These are phyloP conservation scores for Xylariales sp. DNA, from an alignment of 2,329 filamentous ascomycete genomes.

Conservation along the genomic window DNA sequence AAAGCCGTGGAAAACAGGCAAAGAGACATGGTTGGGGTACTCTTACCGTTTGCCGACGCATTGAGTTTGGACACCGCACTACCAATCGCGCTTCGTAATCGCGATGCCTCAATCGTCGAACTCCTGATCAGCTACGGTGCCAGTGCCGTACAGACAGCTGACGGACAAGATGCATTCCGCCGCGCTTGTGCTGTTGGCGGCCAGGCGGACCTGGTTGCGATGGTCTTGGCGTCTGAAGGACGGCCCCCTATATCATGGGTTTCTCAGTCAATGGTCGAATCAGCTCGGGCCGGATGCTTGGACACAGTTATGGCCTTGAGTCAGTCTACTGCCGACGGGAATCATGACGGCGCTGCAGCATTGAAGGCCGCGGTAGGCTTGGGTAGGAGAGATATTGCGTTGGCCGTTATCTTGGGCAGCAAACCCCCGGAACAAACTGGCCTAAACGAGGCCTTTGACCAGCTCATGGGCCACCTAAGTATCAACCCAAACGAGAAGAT, in stretches of 20 bases:
- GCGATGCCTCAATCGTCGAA: constrained; percentile 39
- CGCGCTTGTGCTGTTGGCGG: constrained; percentile 43
- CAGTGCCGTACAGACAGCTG: constrained; percentile 39
- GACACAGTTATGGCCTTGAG: constrained; percentile 47
- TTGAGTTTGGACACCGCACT: constrained; percentile 45
- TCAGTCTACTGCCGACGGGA: constrained; percentile 48
- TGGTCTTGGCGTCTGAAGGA: constrained; percentile 46
- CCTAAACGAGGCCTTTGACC: constrained; percentile 46
- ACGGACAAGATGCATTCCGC: constrained; percentile 50
- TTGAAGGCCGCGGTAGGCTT: constrained; percentile 44
- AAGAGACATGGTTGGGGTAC: constrained; percentile 47
- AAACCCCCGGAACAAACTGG: constrained; percentile 44
- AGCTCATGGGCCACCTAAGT: constrained; percentile 40
- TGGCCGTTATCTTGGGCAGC: constrained; percentile 50
- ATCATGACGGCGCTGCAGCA: constrained; percentile 46
- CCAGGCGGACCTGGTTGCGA: constrained; percentile 40
- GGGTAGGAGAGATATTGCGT: constrained; percentile 47
- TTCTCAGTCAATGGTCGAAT: constrained; percentile 49
- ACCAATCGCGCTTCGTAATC: constrained; percentile 41
- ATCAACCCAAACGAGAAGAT: constrained; percentile 46
- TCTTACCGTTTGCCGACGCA: constrained; percentile 49
- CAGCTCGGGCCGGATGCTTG: constrained; percentile 43
- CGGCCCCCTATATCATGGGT: constrained; percentile 37
- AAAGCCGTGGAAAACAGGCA: constrained; percentile 47
- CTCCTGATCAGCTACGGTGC: constrained; percentile 49